Conservation (phyloP, 768 basidiomycete genomes). For the Agrocybe praecox region DNA sequence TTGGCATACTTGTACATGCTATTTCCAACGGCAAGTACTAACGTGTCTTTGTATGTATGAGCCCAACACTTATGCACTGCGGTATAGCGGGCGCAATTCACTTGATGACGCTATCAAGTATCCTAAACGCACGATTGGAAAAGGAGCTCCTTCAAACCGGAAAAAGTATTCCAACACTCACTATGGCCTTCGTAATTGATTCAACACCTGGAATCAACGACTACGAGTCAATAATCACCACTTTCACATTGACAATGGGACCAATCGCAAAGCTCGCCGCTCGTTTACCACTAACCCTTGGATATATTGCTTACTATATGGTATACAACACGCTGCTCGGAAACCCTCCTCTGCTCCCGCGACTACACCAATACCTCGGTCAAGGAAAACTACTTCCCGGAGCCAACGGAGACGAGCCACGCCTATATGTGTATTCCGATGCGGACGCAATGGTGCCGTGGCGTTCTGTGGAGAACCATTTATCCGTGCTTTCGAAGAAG, state of each 20-base stretch:
- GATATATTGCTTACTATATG: neutral
- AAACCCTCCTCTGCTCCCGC: neutral
- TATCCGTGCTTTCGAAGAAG: slow-evolving; percentile 20
- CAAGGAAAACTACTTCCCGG: slow-evolving; percentile 33
- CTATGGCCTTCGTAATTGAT: slow-evolving; percentile 6
- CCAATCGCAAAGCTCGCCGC: neutral
- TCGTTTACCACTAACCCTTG: neutral
- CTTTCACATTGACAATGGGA: neutral
- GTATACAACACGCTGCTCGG: neutral
- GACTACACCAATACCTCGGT: neutral
- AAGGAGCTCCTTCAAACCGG: neutral
- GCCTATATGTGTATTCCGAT: slow-evolving; percentile 45
- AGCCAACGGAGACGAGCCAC: slow-evolving; percentile 32
- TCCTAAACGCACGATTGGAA: neutral
- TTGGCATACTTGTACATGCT: slow-evolving; percentile 3
- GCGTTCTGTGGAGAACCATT: slow-evolving; percentile 34
- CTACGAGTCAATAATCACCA: slow-evolving; percentile 4
- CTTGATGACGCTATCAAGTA: neutral
- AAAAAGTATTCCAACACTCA: neutral
- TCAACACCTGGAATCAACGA: slow-evolving; percentile 4
- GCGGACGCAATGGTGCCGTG: slow-evolving; percentile 36
- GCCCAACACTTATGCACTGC: neutral
- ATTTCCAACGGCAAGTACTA: slow-evolving; percentile 5
- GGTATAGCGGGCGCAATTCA: slow-evolving; percentile 4
- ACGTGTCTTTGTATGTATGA: neutral